Conservation (phyloP, 306 rosid species). For the Lupinus albus region DNA sequence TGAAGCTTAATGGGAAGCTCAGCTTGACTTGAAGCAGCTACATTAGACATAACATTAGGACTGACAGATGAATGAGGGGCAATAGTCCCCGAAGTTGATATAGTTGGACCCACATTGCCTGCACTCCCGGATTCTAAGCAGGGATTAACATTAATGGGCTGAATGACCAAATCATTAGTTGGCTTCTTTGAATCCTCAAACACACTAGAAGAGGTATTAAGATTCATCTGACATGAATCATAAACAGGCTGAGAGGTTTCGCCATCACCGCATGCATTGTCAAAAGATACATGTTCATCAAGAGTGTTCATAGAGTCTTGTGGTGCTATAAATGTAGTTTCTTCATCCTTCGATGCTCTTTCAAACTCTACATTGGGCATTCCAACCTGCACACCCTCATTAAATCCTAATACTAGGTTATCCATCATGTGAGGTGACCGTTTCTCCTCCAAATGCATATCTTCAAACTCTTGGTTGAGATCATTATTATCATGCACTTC, state of each 20-base stretch:
- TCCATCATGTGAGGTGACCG: conserved; percentile 73
- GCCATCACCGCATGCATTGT: conserved; percentile 47
- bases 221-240: conserved; percentile 53
- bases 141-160: conserved; percentile 49
- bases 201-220: conserved; percentile 54
- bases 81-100: conserved; percentile 50
- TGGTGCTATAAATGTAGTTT: conserved; percentile 45
- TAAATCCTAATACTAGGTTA: conserved; percentile 81
- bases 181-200: conserved; percentile 65
- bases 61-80: conserved; percentile 57
- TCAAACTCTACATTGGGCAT: conserved; percentile 89
- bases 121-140: conserved; percentile 49
- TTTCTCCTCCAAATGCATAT: conserved; percentile 74
- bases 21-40: conserved; percentile 60
- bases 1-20: conserved; percentile 88
- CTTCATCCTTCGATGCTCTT: conserved; percentile 57
- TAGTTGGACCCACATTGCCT: conserved; percentile 47
- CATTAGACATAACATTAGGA: conserved; percentile 51
- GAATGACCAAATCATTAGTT: conserved; percentile 53
- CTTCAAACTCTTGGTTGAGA: conserved; percentile 60
- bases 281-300: conserved; percentile 58
- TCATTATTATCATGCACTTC: conserved; percentile 78
- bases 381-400: conserved; percentile 95
- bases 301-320: conserved; percentile 48
- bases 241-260: conserved; percentile 51